These are phyloP conservation scores for Blumeria hordei DNA, from an alignment of 2,329 filamentous ascomycete genomes.

Conservation along the genomic window DNA sequence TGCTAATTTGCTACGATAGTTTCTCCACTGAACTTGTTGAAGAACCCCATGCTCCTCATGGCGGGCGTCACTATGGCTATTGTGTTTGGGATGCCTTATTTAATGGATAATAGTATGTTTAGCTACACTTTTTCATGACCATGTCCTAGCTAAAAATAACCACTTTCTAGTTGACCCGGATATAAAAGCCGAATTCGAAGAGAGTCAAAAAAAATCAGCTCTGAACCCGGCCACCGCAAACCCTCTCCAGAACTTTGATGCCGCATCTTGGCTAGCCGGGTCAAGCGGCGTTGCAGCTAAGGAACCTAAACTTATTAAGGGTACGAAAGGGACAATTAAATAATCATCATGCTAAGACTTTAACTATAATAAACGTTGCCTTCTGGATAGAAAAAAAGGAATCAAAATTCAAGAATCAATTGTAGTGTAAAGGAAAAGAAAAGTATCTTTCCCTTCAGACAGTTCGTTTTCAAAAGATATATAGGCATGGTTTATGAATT, in stretches of 20 bases:
- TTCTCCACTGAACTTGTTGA: conserved; percentile 58
- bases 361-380: too few relatives aligned
- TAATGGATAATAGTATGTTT: conserved; percentile 76
- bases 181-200: conserved; percentile 75
- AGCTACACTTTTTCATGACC: not conserved
- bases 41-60: conserved; percentile 93
- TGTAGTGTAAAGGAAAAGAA: too few relatives aligned
- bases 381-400: too few relatives aligned
- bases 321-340: too few relatives aligned
- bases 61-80: conserved; percentile 59
- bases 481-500: too few relatives aligned
- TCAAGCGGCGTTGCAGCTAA: conserved; percentile 11
- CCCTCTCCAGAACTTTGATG: conserved; percentile 36
- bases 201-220: conserved; percentile 56
- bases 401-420: too few relatives aligned
- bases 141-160: not conserved
- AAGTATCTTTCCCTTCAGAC: too few relatives aligned
- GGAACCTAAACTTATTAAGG: not conserved
- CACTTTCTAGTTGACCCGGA: conserved; percentile 73
- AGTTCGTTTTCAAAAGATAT: too few relatives aligned
- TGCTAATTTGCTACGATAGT: conserved; percentile 22
- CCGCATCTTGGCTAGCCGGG: conserved; percentile 44
- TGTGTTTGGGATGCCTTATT: conserved; percentile 80
- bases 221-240: conserved; percentile 26
- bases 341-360: too few relatives aligned